Evolutionary conservation across 1,139 yeast genomes (phyloP), one percentile per base, ranked within the genome.

Genomic region (Yamadazyma oceani): DNA sequence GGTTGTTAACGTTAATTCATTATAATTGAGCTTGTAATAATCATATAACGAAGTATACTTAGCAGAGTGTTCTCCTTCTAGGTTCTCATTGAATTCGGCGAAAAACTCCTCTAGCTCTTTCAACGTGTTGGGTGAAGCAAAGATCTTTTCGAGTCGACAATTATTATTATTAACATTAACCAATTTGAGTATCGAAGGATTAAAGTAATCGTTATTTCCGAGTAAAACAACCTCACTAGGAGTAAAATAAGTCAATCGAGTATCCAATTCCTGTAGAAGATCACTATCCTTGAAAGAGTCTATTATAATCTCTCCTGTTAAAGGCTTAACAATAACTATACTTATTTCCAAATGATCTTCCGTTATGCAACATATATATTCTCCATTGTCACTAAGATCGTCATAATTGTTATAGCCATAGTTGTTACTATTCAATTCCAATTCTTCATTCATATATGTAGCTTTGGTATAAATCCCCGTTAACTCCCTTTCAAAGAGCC

Each of bases 391-490:
- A 26, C 53, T 56, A 16, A 50, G 54, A 10, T 39, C 27, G 17
- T 44, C 48, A 24, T 44, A 34, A n/a, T 14, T 27, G 16, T 16
- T 27, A 27, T 27, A 15, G 4, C 21, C 30, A 16, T 16, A 15
- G 12, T 8, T 15, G 9, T 45, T 44, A 14, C 47, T 48, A 10
- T 53, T 54, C 14, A 46, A 50, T n/a, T 52, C 53, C 32, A 55
- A 66, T 37, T 75, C 81, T 41, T 78, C 85, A 39, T 81, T 88
- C 53, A 86, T 75, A 58, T 84, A 88, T 0, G 97, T 90, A 0
- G 95, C 96, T 39, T 77, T 77, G 0, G 97, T 87, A 53, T 84
- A 88, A 1, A 88, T 81, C 6, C 80, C 78, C 0, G 92, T 77
- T 5, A 90, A 61, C 46, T 78, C 66, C 34, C 98, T 66, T 37